These are phyloP conservation scores for Aaosphaeria arxii DNA, from an alignment of 2,329 filamentous ascomycete genomes.

Conservation along the genomic window DNA sequence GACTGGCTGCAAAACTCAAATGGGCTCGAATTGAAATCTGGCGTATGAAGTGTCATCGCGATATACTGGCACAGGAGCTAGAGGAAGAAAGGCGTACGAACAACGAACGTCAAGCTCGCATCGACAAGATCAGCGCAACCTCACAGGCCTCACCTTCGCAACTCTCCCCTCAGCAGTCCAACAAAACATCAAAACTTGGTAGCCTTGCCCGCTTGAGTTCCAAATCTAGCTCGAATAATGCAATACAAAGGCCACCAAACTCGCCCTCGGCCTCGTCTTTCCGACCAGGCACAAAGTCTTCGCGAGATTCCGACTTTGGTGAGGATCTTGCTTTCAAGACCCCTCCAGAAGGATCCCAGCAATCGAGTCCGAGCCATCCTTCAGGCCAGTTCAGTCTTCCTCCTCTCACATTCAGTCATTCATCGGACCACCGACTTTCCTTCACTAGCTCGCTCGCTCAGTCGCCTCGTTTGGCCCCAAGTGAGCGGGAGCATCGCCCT, in stretches of 20 bases:
- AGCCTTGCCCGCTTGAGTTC: slow-evolving; percentile 34
- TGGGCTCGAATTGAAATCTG: slow-evolving; percentile 95
- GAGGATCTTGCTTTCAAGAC: slow-evolving; percentile 43
- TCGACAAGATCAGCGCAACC: slow-evolving; percentile 21
- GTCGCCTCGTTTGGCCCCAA: slow-evolving; percentile 28
- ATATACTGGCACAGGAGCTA: slow-evolving; percentile 81
- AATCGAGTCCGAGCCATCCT: slow-evolving; percentile 33
- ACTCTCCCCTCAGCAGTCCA: slow-evolving; percentile 22
- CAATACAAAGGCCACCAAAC: slow-evolving; percentile 26
- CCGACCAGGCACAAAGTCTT: slow-evolving; percentile 35
- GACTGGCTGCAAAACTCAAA: slow-evolving; percentile 82
- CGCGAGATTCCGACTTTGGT: slow-evolving; percentile 34
- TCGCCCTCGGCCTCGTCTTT: slow-evolving; percentile 25
- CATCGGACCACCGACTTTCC: slow-evolving; percentile 28
- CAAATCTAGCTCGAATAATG: slow-evolving; percentile 32
- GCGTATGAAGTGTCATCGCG: slow-evolving; percentile 84
- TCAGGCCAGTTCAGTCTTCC: slow-evolving; percentile 26
- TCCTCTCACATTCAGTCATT: slow-evolving; percentile 30
- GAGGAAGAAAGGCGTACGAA: slow-evolving; percentile 65
- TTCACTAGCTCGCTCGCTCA: slow-evolving; percentile 32
- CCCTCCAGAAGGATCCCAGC: slow-evolving; percentile 41
- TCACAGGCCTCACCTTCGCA: slow-evolving; percentile 18
- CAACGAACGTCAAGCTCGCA: slow-evolving; percentile 22
- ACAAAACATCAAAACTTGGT: slow-evolving; percentile 26
- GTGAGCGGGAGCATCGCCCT: slow-evolving; percentile 21